Evolutionary conservation across 2,329 filamentous ascomycete species (phyloP), one percentile per base, ranked within the genome.

Genomic region (Herpotrichia juniperi): DNA sequence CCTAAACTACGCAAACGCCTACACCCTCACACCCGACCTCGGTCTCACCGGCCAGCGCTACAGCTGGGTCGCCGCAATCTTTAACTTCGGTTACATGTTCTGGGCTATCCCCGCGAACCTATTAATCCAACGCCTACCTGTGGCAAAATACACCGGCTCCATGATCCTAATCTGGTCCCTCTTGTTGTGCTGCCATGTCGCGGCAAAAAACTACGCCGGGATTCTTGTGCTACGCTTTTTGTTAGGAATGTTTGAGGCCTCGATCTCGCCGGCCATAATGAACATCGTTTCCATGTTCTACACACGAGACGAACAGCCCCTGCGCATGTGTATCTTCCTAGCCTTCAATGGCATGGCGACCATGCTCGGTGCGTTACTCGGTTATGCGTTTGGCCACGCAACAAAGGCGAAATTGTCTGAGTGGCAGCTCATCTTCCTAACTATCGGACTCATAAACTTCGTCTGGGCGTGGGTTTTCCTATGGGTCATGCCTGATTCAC

Each of bases 321-420:
- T 82, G 39, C 67, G 79, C 2, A 72, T 81, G 64, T 78, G 78
- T 21, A 69, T 80, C 43, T 75, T 74, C 51, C 65, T 74, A 4
- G 68, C 71, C 3, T 75, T 74, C 57, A 75, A 75, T 56, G 71
- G 71, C 17, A 64, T 71, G 52, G 70, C 71, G 1, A 74, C 69
- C 1, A 74, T 76, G 68, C 48, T 75, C 10, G 71, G 72, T 9
- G 67, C 69, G 0, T 52, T 74, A 1, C 63, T 75, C 0, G 68
- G 71, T 0, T 75, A 73, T 48, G 73, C 69, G 0, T 61, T 74
- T 0, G 69, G 70, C 5, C 67, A 73, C 46, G 68, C 63, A 0
- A 58, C 66, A 21, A 57, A 53, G 9, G 46, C 59, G 1, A 47
- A 52, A 6, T 59, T 73, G 51, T 67, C 62, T 26, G 63, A 62